Conservation (phyloP, 495 filamentous ascomycete species). For the Penicillium atrosanguineum region DNA sequence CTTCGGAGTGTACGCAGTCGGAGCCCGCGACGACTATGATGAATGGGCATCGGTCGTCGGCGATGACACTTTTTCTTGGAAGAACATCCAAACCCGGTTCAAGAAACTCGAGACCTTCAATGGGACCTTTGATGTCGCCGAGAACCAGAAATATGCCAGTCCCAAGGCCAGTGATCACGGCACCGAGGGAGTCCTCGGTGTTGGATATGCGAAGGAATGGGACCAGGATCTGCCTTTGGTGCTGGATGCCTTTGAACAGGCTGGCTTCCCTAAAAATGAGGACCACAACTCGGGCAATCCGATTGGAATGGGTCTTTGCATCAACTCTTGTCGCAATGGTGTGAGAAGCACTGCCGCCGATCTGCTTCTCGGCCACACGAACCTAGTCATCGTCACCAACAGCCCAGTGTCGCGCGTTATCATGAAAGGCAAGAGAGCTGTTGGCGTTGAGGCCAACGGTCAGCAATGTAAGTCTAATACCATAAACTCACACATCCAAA, state of each 20-base stretch:
- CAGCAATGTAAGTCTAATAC: conserved; percentile 24
- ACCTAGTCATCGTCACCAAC: conserved; percentile 51
- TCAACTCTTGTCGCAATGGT: conserved; percentile 48
- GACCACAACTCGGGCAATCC: conserved; percentile 63
- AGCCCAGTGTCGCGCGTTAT: conserved; percentile 50
- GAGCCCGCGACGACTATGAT: conserved; percentile 60
- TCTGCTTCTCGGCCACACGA: conserved; percentile 43
- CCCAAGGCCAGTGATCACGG: conserved; percentile 46
- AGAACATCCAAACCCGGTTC: conserved; percentile 43
- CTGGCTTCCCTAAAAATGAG: conserved; percentile 46
- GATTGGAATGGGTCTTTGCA: conserved; percentile 50
- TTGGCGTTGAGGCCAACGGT: conserved; percentile 49
- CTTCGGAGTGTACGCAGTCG: conserved; percentile 57
- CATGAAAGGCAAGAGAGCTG: conserved; percentile 48
- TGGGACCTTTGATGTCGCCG: conserved; percentile 28
- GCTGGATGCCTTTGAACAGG: conserved; percentile 43
- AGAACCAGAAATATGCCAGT: conserved; percentile 36
- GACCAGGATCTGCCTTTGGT: conserved; percentile 47
- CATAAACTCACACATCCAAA: neutral
- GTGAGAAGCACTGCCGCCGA: conserved; percentile 51
- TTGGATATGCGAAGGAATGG: conserved; percentile 48
- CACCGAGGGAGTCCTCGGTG: conserved; percentile 40
- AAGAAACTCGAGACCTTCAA: conserved; percentile 56
- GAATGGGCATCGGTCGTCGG: conserved; percentile 44
- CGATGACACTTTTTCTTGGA: conserved; percentile 51